Base-by-base conservation (phyloP, 805 yeast genomes). In the Ogataea trehalophila region DNA sequence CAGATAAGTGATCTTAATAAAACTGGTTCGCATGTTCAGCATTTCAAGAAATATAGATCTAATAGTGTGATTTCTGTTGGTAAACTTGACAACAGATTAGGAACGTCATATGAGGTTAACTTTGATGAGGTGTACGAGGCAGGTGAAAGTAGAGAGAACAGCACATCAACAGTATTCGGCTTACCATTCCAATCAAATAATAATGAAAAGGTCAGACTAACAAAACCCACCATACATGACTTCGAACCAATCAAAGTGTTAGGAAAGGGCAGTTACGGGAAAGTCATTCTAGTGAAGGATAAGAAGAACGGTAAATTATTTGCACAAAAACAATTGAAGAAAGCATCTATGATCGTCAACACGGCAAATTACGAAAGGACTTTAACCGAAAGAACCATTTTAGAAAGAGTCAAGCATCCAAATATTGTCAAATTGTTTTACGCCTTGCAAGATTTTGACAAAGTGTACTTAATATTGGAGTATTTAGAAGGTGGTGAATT, bases 401-500 rank as follows among this genome's bases (percentile, higher is more conserved):
- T 89, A 43, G 81, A 87, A 17, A 75, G 77, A 29, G 80, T 87
- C 34, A 75, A 81, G 40, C 95, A 88, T 64, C 89, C 90, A 0
- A 85, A 84, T 58, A 87, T 89, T 50, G 96, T 88, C 20, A 84
- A 84, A 62, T 70, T 89, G 22, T 87, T 77, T 60, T 89, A 86
- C 58, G 91, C 96, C 0, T 76, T 89, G 51, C 97, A 90, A 65
- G 96, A 90, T 59, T 69, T 76, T 46, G 77, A 81, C 45, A 87
- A 85, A 60, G 77, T 90, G 34, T 90, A 89, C 60, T 61, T 89
- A 40, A 73, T 87, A 31, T 65, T 89, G 41, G 95, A 89, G 62
- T 89, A 85, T 61, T 80, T 91, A 16, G 91, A 87, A 44, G 97
- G 97, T 7, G 96, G 97, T 22, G 97, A 89, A 62, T 65, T 89